Percentiles rank a stretch among this genome's conserved stretches.
Evolutionary conservation across 352 stramenopile species (phyloP).

Genomic region (Elongisporangium anandrum): DNA sequence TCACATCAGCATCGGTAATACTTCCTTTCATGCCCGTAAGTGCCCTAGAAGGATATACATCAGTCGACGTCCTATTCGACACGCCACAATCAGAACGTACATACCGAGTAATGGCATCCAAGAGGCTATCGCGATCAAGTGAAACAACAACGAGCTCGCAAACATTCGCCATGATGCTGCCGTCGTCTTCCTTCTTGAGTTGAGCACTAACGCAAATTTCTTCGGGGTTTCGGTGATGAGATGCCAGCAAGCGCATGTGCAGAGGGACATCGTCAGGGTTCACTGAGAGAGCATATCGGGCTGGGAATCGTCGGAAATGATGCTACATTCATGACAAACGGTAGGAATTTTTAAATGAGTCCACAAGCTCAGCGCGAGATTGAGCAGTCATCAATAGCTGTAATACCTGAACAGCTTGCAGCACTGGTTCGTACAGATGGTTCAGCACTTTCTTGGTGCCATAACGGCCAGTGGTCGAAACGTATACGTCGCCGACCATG

Average conservation of each 20-base stretch:
- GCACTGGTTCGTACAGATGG: constrained; percentile 82
- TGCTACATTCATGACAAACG: constrained; percentile 34
- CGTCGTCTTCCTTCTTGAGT: constrained; percentile 84
- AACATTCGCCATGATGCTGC: constrained; percentile 71
- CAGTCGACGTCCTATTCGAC: not conserved
- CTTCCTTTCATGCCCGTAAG: constrained; percentile 83
- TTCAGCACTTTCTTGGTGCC: constrained; percentile 79
- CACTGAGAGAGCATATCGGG: constrained; percentile 78
- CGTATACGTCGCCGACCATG: constrained; percentile 86
- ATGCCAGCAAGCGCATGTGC: constrained; percentile 81
- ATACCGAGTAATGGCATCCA: constrained; percentile 72
- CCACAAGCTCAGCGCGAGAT: too few species aligned
- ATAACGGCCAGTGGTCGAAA: constrained; percentile 59
- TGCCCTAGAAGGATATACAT: constrained; percentile 16
- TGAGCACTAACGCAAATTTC: constrained; percentile 82
- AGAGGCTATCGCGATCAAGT: constrained; percentile 66
- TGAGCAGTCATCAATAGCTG: too few species aligned
- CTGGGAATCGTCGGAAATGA: constrained; percentile 76
- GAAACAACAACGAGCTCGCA: constrained; percentile 84
- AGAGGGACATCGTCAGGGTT: constrained; percentile 85
- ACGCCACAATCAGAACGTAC: not conserved
- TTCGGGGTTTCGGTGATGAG: constrained; percentile 75
- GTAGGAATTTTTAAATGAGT: too few species aligned
- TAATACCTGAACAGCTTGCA: constrained; percentile 70
- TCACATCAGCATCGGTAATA: constrained; percentile 83